Evolutionary conservation across 1,139 yeast species (phyloP).

Genomic region (Hansenula sp.): DNA sequence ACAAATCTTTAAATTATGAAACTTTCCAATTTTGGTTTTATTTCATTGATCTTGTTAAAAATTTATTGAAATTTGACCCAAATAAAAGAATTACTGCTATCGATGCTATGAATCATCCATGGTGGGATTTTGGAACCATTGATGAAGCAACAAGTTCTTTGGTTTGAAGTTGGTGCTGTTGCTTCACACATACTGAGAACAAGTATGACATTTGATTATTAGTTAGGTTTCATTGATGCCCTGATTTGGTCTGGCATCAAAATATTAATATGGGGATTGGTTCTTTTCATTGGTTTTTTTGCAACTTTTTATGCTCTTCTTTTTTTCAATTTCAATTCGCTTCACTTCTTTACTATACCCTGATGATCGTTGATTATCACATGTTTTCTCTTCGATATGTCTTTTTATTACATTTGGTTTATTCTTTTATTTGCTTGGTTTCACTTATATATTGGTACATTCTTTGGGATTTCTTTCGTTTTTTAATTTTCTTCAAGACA

Average conservation of each 20-base stretch:
- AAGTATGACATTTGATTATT: background rate
- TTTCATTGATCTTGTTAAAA: conserved; percentile 62
- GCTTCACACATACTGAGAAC: background rate
- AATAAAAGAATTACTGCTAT: conserved; percentile 58
- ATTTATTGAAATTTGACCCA: conserved; percentile 63
- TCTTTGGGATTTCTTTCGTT: too few species aligned
- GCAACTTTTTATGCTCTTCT: too few species aligned
- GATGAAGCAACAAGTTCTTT: conserved; percentile 60
- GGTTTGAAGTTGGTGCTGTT: conserved; percentile 6
- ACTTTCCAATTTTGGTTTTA: conserved; percentile 75
- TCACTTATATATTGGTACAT: too few species aligned
- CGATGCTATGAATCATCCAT: conserved; percentile 70
- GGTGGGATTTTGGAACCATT: conserved; percentile 73
- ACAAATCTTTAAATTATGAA: conserved; percentile 30
- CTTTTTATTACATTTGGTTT: too few species aligned
- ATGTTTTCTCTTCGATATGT: background rate
- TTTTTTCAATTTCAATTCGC: background rate
- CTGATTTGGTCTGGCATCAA: background rate
- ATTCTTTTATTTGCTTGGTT: too few species aligned
- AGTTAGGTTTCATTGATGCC: background rate
- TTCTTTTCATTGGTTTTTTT: too few species aligned
- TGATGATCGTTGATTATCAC: background rate
- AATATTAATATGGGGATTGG: background rate
- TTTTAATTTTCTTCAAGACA: too few species aligned
- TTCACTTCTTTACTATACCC: background rate